These are phyloP conservation scores for Gastrodia elata DNA, from an alignment of 106 monocot genomes.

Conservation along the genomic window DNA sequence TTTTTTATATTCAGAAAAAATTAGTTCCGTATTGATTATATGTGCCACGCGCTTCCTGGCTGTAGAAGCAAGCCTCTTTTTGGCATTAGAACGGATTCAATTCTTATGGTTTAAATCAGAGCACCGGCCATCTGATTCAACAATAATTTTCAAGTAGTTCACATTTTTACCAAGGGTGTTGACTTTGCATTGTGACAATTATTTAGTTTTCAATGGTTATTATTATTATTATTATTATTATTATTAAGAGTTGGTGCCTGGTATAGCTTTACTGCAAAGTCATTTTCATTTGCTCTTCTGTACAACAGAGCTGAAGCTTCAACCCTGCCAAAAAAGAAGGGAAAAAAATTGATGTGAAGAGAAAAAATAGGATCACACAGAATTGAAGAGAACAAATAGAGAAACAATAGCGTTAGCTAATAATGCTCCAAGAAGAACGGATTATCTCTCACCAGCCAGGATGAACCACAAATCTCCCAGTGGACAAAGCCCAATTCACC, in stretches of 20 bases:
- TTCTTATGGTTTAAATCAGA: not conserved
- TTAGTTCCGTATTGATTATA: not conserved
- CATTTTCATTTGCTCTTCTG: conserved; percentile 66
- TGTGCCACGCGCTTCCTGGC: not conserved
- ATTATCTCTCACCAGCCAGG: conserved; percentile 73
- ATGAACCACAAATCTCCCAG: conserved; percentile 76
- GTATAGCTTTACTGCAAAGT: conserved; percentile 70
- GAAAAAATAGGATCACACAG: not conserved
- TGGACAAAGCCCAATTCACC: conserved; percentile 94
- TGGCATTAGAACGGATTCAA: not conserved
- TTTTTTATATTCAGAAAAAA: not conserved
- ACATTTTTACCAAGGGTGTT: not conserved
- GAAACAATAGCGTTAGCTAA: not conserved
- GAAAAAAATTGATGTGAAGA: not conserved
- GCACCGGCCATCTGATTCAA: not conserved
- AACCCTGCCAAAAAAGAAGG: conserved; percentile 50
- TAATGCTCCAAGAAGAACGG: not conserved
- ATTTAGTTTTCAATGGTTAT: not conserved
- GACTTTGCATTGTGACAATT: not conserved
- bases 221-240: not conserved
- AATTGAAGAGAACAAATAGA: not conserved
- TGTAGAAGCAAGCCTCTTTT: too few relatives aligned
- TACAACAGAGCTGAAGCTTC: conserved; percentile 93
- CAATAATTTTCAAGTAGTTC: not conserved
- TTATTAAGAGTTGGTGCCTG: not conserved